Evolutionary conservation across 1,284 basidiomycete genomes (phyloP).

Genomic region (Cryptococcus deneoformans): DNA sequence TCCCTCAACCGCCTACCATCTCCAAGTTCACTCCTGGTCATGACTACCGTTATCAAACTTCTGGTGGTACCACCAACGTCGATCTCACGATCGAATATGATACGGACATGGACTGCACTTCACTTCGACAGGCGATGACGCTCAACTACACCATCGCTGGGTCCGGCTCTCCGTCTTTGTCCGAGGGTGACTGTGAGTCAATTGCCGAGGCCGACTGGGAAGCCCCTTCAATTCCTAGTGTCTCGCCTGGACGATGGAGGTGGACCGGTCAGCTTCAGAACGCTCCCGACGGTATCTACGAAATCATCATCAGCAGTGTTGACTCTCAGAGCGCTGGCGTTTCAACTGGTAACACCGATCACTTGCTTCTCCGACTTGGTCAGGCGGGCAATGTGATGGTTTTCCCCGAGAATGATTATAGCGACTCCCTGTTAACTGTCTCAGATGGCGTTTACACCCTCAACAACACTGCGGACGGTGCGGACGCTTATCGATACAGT

Average conservation of each 20-base stretch:
- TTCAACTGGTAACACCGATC: conserved; percentile 56
- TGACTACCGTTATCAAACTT: conserved; percentile 66
- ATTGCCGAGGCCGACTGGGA: conserved; percentile 52
- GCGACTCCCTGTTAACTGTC: conserved; percentile 59
- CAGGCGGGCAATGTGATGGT: conserved; percentile 70
- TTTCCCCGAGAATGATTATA: conserved; percentile 70
- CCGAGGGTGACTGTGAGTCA: conserved; percentile 22
- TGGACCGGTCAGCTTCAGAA: conserved; percentile 70
- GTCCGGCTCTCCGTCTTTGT: conserved; percentile 58
- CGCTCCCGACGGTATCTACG: conserved; percentile 74
- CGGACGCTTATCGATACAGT: conserved; percentile 82
- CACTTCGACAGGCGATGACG: conserved; percentile 61
- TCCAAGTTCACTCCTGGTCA: conserved; percentile 80
- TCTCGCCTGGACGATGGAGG: conserved; percentile 60
- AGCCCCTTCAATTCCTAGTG: conserved; percentile 55
- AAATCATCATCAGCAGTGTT: conserved; percentile 60
- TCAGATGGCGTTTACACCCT: conserved; percentile 66
- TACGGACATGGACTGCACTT: conserved; percentile 66
- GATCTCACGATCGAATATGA: conserved; percentile 76
- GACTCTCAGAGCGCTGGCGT: conserved; percentile 39
- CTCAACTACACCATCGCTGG: conserved; percentile 68
- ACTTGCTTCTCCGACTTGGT: conserved; percentile 76
- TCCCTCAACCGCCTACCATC: conserved; percentile 64
- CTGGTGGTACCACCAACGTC: conserved; percentile 57
- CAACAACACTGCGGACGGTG: conserved; percentile 75